Evolutionary conservation across 2,329 filamentous ascomycete species (phyloP).

Genomic region (Cladophialophora yegresii): DNA sequence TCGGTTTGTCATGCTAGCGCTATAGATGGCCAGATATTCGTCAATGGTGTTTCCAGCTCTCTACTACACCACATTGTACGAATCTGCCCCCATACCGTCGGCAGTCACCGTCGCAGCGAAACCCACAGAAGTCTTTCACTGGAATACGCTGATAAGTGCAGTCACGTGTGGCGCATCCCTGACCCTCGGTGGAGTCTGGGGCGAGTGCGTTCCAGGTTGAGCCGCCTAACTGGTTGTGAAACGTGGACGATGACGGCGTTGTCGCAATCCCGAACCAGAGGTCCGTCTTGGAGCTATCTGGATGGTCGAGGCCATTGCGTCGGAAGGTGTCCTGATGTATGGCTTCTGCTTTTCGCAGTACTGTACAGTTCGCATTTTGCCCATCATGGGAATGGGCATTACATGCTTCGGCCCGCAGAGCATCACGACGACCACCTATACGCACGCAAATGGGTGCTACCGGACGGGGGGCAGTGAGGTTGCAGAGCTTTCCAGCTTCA

Average conservation of each 20-base stretch:
- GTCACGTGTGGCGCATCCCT: constrained; percentile 40
- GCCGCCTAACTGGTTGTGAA: constrained; percentile 37
- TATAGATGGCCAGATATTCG: constrained; percentile 40
- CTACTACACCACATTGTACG: constrained; percentile 41
- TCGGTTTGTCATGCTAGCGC: constrained; percentile 37
- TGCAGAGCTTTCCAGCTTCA: constrained; percentile 36
- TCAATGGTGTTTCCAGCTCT: constrained; percentile 40
- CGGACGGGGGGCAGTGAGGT: constrained; percentile 34
- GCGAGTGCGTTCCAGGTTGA: constrained; percentile 36
- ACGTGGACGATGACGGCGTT: constrained; percentile 27
- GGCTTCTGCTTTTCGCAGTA: constrained; percentile 41
- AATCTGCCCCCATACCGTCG: constrained; percentile 40
- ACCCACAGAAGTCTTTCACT: constrained; percentile 39
- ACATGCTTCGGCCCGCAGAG: constrained; percentile 39
- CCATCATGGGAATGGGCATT: constrained; percentile 37
- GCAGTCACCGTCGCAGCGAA: constrained; percentile 42
- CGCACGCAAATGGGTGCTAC: constrained; percentile 38
- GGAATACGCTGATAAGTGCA: constrained; percentile 40
- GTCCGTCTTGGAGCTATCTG: constrained; percentile 38
- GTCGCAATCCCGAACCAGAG: constrained; percentile 36
- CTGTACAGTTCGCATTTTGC: constrained; percentile 38
- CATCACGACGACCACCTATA: constrained; percentile 37
- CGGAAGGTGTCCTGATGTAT: constrained; percentile 40
- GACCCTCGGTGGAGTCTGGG: constrained; percentile 36
- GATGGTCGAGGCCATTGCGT: constrained; percentile 37